These are phyloP conservation scores for Taxillus chinensis DNA, from an alignment of 164 flowering plant genomes.

Conservation along the genomic window DNA sequence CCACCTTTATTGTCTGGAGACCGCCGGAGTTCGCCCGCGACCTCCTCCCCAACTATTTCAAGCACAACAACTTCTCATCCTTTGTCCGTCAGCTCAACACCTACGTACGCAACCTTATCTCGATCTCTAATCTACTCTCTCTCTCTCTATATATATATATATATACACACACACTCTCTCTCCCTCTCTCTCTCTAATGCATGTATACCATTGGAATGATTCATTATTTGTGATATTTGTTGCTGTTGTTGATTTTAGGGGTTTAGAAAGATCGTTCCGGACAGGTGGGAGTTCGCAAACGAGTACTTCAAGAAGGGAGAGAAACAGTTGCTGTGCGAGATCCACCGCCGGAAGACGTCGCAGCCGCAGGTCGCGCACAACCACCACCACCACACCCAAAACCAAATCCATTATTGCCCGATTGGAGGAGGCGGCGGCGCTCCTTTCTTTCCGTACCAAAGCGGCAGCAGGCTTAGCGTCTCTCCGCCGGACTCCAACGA, in stretches of 20 bases:
- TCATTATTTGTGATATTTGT: no score
- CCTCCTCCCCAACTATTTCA: conserved; percentile 91
- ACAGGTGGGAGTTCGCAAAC: conserved; percentile 96
- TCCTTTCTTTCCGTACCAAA: neutral
- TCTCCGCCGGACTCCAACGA: conserved; percentile 69
- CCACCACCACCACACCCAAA: no score
- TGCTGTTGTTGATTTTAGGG: conserved; percentile 35
- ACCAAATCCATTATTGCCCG: no score
- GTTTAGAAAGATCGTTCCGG: conserved; percentile 95
- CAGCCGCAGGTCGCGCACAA: no score
- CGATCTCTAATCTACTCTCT: neutral
- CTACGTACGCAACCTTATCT: conserved; percentile 32
- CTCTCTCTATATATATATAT: no score
- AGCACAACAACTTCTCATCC: conserved; percentile 95
- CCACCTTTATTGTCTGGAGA: conserved; percentile 90
- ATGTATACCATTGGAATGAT: no score
- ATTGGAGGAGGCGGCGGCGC: neutral
- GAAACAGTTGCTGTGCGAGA: conserved; percentile 88
- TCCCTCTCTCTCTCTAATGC: neutral
- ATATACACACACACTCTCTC: no score
- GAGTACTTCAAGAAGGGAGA: conserved; percentile 91
- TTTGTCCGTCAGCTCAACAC: conserved; percentile 92
- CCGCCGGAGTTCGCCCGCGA: conserved; percentile 94
- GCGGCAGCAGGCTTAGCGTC: conserved; percentile 24
- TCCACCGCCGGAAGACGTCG: conserved; percentile 74